phyloP scores from a whole-genome alignment of 2,329 filamentous ascomycete species.

The Aquanectria penicillioides region DNA sequence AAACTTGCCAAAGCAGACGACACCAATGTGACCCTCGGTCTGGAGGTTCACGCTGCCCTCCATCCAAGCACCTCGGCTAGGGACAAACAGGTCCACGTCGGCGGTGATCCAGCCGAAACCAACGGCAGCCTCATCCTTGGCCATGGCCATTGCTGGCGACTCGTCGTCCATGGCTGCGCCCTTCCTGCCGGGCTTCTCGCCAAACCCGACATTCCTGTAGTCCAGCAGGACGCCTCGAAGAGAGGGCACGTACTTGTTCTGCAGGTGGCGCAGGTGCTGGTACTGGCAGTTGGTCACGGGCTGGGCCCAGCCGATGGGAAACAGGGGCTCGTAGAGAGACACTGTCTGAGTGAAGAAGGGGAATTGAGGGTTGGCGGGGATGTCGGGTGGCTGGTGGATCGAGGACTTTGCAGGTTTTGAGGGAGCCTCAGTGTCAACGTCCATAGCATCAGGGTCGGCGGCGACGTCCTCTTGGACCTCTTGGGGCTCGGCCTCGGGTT shows the following conservation, averaged over 20 bases:
- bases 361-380: constrained; percentile 59
- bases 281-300: constrained; percentile 77
- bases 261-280: constrained; percentile 78
- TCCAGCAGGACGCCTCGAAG: constrained; percentile 79
- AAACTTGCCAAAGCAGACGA: constrained; percentile 91
- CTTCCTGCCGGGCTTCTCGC: constrained; percentile 64
- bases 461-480: constrained; percentile 26
- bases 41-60: constrained; percentile 87
- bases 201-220: constrained; percentile 75
- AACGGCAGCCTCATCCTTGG: constrained; percentile 84
- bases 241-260: constrained; percentile 80
- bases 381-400: constrained; percentile 51
- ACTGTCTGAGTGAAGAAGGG: constrained; percentile 84
- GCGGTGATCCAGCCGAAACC: constrained; percentile 90
- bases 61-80: constrained; percentile 76
- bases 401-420: constrained; percentile 43
- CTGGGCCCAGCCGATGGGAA: constrained; percentile 74
- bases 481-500: constrained; percentile 24
- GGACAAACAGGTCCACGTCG: constrained; percentile 85
- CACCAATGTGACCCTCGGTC: constrained; percentile 87
- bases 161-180: constrained; percentile 60
- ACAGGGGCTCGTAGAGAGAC: constrained; percentile 82
- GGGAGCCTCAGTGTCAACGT: constrained; percentile 48
- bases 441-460: constrained; percentile 50
- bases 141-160: constrained; percentile 58